Conservation (phyloP, 345 rosid genomes). For the Hirschfeldia incana region DNA sequence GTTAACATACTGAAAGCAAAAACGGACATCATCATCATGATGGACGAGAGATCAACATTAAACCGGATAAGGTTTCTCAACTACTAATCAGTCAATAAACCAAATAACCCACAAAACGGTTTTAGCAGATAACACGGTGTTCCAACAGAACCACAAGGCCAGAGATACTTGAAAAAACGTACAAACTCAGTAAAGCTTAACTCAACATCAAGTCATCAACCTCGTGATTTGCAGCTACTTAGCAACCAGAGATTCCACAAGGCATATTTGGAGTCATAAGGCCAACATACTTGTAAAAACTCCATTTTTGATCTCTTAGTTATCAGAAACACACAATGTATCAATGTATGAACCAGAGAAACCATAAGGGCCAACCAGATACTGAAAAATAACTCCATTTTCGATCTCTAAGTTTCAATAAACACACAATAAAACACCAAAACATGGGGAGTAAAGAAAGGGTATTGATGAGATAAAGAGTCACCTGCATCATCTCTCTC, state of each 20-base stretch:
- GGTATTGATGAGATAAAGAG: background rate
- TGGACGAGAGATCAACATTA: background rate
- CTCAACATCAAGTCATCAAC: background rate
- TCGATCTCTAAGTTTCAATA: background rate
- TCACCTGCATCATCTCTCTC: slow-evolving; percentile 86
- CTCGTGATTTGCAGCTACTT: background rate
- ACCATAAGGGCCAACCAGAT: background rate
- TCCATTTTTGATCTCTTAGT: no score
- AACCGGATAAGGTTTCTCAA: background rate
- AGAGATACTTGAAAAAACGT: no score
- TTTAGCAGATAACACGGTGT: background rate
- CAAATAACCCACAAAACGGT: background rate
- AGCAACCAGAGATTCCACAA: background rate
- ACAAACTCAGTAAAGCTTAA: background rate
- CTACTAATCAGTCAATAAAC: background rate
- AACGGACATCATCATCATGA: background rate
- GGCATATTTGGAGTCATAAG: background rate
- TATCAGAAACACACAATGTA: no score
- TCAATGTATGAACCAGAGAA: no score
- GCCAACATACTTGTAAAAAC: background rate
- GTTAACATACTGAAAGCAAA: background rate
- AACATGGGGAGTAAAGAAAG: background rate
- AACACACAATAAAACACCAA: background rate
- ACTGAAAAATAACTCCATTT: background rate
- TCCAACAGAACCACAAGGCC: background rate